phyloP scores from a whole-genome alignment of 208 protist genomes.

The Herpetomonas samuelpessoai region DNA sequence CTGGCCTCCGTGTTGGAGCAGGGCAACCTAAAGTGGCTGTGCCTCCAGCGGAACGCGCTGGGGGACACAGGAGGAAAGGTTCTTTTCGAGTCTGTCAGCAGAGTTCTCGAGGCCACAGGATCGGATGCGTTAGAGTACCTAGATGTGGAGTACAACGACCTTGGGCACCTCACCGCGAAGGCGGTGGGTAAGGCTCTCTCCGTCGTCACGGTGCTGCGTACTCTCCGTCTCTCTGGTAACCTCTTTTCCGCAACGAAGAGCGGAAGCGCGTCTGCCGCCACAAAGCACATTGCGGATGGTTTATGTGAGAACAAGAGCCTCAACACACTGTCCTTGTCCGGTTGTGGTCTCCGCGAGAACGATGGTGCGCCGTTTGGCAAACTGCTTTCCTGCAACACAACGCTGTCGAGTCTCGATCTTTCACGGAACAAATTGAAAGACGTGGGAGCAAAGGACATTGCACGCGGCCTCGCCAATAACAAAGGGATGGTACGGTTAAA shows the following conservation, averaged over 20 bases:
- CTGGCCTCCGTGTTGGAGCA: conserved; percentile 60
- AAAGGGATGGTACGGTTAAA: conserved; percentile 58
- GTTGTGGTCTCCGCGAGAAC: conserved; percentile 51
- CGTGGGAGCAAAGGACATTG: conserved; percentile 62
- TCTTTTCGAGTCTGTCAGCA: conserved; percentile 67
- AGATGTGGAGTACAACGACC: conserved; percentile 69
- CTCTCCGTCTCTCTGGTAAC: conserved; percentile 62
- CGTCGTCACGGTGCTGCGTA: conserved; percentile 34
- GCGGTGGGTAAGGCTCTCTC: conserved; percentile 48
- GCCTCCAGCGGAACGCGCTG: conserved; percentile 70
- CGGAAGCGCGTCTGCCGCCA: neutral
- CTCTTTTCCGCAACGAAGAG: conserved; percentile 22
- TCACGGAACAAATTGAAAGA: conserved; percentile 87
- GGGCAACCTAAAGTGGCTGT: conserved; percentile 51
- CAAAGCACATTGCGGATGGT: conserved; percentile 59
- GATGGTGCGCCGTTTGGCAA: conserved; percentile 58
- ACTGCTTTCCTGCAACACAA: conserved; percentile 45
- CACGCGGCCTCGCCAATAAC: conserved; percentile 71
- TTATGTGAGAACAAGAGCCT: conserved; percentile 75
- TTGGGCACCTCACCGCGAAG: conserved; percentile 49
- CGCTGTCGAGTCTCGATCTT: conserved; percentile 61
- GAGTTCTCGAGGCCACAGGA: conserved; percentile 19
- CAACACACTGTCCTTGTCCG: conserved; percentile 34
- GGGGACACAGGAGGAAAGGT: conserved; percentile 65
- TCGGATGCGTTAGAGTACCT: conserved; percentile 55